Evolutionary conservation across 352 stramenopile genomes (phyloP).

Genomic region (Achlya hypogyna): DNA sequence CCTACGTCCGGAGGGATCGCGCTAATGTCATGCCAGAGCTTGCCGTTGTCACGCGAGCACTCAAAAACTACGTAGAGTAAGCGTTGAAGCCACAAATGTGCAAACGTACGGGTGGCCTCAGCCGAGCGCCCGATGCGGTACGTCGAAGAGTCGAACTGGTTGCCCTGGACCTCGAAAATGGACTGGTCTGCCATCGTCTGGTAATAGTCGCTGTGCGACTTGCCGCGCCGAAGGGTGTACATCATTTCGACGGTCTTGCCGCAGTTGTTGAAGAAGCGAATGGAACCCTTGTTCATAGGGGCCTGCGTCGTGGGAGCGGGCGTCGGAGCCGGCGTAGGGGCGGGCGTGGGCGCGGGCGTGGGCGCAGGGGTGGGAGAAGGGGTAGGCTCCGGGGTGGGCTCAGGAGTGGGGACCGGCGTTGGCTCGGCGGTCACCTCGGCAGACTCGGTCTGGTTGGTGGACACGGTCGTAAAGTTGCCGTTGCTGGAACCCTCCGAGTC

Average conservation of each 20-base stretch:
- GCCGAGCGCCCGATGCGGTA: slow-evolving; percentile 5
- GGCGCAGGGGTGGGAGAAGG: not conserved
- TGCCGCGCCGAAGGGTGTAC: not conserved
- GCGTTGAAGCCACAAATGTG: not conserved
- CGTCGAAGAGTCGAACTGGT: not conserved
- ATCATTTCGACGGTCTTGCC: slow-evolving; percentile 11
- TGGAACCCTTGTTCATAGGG: not conserved
- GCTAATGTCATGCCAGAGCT: slow-evolving; percentile 31
- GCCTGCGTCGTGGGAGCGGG: not conserved
- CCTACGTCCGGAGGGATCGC: slow-evolving; percentile 25
- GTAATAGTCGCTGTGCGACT: slow-evolving; percentile 3
- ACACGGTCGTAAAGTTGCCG: not conserved
- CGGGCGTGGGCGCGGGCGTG: not conserved
- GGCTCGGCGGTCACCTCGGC: not conserved
- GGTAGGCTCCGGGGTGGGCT: not conserved
- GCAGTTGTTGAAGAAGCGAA: slow-evolving; percentile 16
- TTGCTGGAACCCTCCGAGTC: not conserved
- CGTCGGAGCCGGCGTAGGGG: not conserved
- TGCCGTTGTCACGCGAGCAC: slow-evolving; percentile 18
- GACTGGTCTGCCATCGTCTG: not conserved
- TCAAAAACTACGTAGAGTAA: slow-evolving; percentile 24
- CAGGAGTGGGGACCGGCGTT: not conserved
- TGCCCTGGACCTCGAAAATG: not conserved
- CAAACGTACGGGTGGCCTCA: slow-evolving; percentile 14
- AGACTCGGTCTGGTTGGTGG: not conserved